Evolutionary conservation across 202 grass and related monocot genomes (phyloP).

Genomic region (Schoenoplectus triqueter): DNA sequence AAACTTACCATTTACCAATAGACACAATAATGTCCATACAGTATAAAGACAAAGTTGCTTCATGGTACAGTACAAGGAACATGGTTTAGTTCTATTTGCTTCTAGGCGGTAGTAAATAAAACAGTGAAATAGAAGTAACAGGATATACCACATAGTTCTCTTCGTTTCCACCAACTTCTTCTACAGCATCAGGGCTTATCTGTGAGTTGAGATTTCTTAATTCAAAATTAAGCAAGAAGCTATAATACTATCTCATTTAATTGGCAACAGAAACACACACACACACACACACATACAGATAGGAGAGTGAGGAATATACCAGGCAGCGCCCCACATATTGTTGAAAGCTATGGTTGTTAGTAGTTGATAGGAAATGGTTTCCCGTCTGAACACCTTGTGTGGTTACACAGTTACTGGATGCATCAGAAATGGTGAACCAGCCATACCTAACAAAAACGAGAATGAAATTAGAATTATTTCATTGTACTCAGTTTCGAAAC

Average conservation of each 20-base stretch:
- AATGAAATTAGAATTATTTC: constrained; percentile 25
- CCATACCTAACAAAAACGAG: constrained; percentile 66
- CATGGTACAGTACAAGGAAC: neutral
- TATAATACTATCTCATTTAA: constrained; percentile 20
- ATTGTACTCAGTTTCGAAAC: neutral
- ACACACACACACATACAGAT: neutral
- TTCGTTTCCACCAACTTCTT: constrained; percentile 52
- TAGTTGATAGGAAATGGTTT: constrained; percentile 22
- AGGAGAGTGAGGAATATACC: constrained; percentile 30
- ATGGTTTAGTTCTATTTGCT: neutral
- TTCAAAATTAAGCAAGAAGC: constrained; percentile 2
- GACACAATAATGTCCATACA: neutral
- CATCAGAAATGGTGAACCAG: constrained; percentile 78
- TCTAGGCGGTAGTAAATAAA: neutral
- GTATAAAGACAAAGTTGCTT: neutral
- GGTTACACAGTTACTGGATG: constrained; percentile 57
- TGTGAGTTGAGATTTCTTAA: constrained; percentile 23
- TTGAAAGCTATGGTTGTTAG: constrained; percentile 36
- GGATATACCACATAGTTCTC: constrained; percentile 51
- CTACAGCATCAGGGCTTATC: constrained; percentile 47
- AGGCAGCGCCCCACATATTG: constrained; percentile 43
- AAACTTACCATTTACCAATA: neutral
- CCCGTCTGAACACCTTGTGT: constrained; percentile 57
- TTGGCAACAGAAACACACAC: neutral
- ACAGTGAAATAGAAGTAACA: constrained; percentile 32